Base-by-base conservation (phyloP, 106 monocot genomes). In the Allium fistulosum region DNA sequence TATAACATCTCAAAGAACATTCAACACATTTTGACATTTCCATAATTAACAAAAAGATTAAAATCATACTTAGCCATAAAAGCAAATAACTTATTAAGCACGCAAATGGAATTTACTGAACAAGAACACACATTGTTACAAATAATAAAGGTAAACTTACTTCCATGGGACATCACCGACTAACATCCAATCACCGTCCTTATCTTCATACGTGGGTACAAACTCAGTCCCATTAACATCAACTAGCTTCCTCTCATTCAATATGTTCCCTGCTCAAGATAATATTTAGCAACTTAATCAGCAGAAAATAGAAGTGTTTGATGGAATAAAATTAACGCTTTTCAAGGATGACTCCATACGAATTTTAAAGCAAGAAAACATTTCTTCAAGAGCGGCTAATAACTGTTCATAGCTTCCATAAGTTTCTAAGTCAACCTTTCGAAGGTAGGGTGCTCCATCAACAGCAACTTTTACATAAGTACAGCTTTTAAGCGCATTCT, bases 121-220 rank as follows among this genome's bases (percentile, higher is more conserved):
- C 5, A 37, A 37, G 4, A 37, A 37, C 1, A 37, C 37, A 37
- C 37, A 37, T 37, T 4, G 2, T 37, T 2, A 4, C 37, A 37
- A 37, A 37, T 37, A 5, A 37, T 37, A 37, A 0, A 37, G 37
- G 37, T 22, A 37, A 37, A 71, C 82, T 82, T 74, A 93, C 93
- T 86, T 93, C 93, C 93, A 93, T 4, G 93, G 93, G 46, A 93
- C 93, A 58, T 93, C 93, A 1, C 93, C 93, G n/a, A 84, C 86
- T 11, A 93, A 83, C 93, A 93, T 93, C 93, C 93, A 93, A 71
- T 93, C 93, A 4, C 93, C 93, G 22, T 93, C 93, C 70, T 89
- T 93, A 62, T 93, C 93, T 72, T 93, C 88, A 10, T 93, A 93
- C 15, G 93, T 93, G 0, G 93, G 93, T 46, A 89, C 83, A 28